Conservation (phyloP, 192 early-diverging fungal genomes). For the Rhizoclosmatium sp. region DNA sequence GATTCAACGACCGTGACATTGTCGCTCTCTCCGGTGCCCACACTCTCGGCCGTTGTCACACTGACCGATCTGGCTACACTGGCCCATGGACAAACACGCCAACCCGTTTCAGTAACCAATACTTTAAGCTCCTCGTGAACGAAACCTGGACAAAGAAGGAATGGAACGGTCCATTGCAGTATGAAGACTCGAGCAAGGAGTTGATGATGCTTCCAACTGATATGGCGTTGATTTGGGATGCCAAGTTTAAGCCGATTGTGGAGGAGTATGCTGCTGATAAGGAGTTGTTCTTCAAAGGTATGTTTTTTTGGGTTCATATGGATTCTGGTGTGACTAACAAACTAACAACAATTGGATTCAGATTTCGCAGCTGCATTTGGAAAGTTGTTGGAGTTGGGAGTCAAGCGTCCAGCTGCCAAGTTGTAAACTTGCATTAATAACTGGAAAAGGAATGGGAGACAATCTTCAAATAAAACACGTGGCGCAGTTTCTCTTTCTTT, state of each 20-base stretch:
- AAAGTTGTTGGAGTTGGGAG: conserved; percentile 90
- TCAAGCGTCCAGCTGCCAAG: conserved; percentile 30
- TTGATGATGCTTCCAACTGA: conserved; percentile 62
- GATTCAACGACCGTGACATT: conserved; percentile 82
- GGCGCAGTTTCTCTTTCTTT: not conserved
- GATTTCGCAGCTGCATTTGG: conserved; percentile 89
- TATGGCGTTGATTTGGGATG: conserved; percentile 69
- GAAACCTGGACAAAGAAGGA: conserved; percentile 5
- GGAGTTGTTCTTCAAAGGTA: conserved; percentile 66
- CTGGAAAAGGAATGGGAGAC: not conserved
- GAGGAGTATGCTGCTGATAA: conserved; percentile 74
- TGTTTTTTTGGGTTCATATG: conserved; percentile 50
- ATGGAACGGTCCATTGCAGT: conserved; percentile 86
- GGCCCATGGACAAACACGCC: conserved; percentile 86
- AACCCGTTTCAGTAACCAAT: conserved; percentile 89
- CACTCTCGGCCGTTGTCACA: conserved; percentile 60
- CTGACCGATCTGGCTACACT: conserved; percentile 45
- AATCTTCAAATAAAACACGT: not conserved
- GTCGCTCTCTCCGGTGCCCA: conserved; percentile 61
- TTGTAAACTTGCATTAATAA: not conserved
- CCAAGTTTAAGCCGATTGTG: conserved; percentile 63
- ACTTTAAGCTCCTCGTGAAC: conserved; percentile 74
- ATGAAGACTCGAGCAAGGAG: conserved; percentile 72
- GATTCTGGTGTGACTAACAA: too few species aligned
- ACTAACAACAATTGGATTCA: not conserved